Conservation (phyloP, 768 basidiomycete genomes). For the Termitomyces sp. region DNA sequence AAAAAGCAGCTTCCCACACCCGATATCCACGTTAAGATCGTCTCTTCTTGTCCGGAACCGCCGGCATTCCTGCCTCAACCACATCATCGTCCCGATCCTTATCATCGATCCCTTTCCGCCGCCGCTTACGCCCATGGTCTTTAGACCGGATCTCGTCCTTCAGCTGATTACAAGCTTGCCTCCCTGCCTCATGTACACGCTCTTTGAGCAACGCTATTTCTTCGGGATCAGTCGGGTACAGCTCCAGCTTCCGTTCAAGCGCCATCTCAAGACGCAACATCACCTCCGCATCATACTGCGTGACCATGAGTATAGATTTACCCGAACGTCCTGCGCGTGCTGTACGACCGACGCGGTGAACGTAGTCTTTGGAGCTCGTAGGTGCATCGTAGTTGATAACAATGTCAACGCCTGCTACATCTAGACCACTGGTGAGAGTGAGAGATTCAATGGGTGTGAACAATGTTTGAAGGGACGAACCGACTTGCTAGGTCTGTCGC, state of each 20-base stretch:
- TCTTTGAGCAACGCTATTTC: constrained; percentile 82
- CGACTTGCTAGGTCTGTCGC: constrained; percentile 97
- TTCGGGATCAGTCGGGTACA: constrained; percentile 80
- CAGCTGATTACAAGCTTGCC: constrained; percentile 69
- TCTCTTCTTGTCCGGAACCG: constrained; percentile 35
- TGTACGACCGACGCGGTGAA: constrained; percentile 93
- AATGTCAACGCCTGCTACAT: constrained; percentile 90
- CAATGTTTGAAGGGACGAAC: constrained; percentile 28
- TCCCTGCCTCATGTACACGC: constrained; percentile 79
- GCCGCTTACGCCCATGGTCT: constrained; percentile 27
- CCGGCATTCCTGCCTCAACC: constrained; percentile 82
- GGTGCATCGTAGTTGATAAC: constrained; percentile 98
- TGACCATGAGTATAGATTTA: constrained; percentile 90
- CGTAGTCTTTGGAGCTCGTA: constrained; percentile 96
- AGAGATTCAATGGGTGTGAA: not conserved
- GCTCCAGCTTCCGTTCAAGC: constrained; percentile 85
- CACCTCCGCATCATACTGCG: constrained; percentile 95
- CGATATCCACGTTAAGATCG: not conserved
- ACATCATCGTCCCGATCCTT: constrained; percentile 87
- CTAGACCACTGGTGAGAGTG: constrained; percentile 62
- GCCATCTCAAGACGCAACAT: constrained; percentile 90
- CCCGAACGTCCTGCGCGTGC: constrained; percentile 93
- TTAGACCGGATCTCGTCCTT: constrained; percentile 20
- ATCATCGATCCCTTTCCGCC: constrained; percentile 46
- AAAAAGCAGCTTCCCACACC: not conserved